A percentile compares a stretch with the other conserved stretches of the same genome.
phyloP scores from a whole-genome alignment of 2,329 filamentous ascomycete genomes.

The Geosmithia putterillii region DNA sequence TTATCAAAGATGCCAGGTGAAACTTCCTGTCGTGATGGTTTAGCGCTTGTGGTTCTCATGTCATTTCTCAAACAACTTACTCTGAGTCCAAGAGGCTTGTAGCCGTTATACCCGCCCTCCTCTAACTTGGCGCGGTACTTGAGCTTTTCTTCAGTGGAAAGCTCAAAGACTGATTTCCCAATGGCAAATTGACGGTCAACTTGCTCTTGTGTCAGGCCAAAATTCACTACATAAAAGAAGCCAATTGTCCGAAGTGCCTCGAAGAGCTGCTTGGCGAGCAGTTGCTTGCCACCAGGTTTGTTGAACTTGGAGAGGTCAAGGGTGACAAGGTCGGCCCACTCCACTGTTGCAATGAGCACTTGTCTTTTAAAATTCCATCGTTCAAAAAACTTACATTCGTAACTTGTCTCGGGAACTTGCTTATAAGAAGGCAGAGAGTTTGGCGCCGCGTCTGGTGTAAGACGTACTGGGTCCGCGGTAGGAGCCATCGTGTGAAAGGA shows the following conservation, averaged over 20 bases:
- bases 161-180: slow-evolving; percentile 42
- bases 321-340: slow-evolving; percentile 45
- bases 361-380: background rate
- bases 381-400: slow-evolving; percentile 14
- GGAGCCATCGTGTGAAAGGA: background rate
- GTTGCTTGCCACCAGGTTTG: slow-evolving; percentile 39
- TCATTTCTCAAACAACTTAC: slow-evolving; percentile 3
- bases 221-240: slow-evolving; percentile 54
- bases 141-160: slow-evolving; percentile 45
- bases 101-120: slow-evolving; percentile 44
- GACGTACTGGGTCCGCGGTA: background rate
- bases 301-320: slow-evolving; percentile 43
- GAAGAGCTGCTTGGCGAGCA: slow-evolving; percentile 38
- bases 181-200: slow-evolving; percentile 50
- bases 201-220: slow-evolving; percentile 46
- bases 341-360: slow-evolving; percentile 11
- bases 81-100: slow-evolving; percentile 31
- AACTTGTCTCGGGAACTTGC: slow-evolving; percentile 19
- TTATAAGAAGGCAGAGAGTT: slow-evolving; percentile 14
- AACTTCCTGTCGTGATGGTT: slow-evolving; percentile 10
- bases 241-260: slow-evolving; percentile 38
- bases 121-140: slow-evolving; percentile 39
- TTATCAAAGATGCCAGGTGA: slow-evolving; percentile 21
- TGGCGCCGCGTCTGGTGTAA: background rate
- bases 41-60: background rate